Base-by-base conservation (phyloP, 2,329 filamentous ascomycete genomes). In the Pseudogymnoascus sp. region DNA sequence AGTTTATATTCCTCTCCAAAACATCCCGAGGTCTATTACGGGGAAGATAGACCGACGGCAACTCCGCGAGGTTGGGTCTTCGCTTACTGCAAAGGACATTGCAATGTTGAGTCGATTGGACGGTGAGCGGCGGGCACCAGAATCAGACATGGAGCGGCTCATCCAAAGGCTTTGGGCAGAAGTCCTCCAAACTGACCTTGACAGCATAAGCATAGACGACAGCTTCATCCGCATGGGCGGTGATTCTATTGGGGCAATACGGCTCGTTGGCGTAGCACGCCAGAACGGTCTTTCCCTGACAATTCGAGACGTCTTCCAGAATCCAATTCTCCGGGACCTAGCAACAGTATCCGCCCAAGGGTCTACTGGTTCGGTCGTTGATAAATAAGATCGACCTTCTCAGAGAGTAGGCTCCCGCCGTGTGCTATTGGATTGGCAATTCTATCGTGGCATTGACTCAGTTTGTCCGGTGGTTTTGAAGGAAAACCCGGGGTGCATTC, bases 241-340 rank as follows among this genome's bases (percentile, higher is more conserved):
- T 2, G 78, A 80, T 53, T 80, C 78, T 7, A 78, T 80, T 28
- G 69, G 69, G 2, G 77, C 78, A 1, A 80, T 81, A 70, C 72
- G 75, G 7, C 70, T 79, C 12, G 72, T 75, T 3, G 78, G 81
- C 22, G 50, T 41, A 19, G 64, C 60, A 35, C 59, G 67, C 41
- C 38, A 46, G 3, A 26, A 26, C 11, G 67, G 65, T 5, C 38
- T 68, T 10, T 10, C 40, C 16, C 35, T 68, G 22, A 63, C 61
- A 8, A 64, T 65, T 16, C 37, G 38, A 16, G 62, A 62, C 8
- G 62, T 68, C 24, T 65, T 68, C 28, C 61, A 60, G 24, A 46
- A 62, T 16, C 62, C 65, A 7, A 60, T 31, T n/a, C 61, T 68
- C 7, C 28, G 16, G 19, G 50, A 56, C 8, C n/a, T 56, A 3